A percentile compares a stretch with the other conserved stretches of the same genome.
phyloP scores from a whole-genome alignment of 1,284 basidiomycete genomes.

The Cutaneotrichosporon cavernicola region DNA sequence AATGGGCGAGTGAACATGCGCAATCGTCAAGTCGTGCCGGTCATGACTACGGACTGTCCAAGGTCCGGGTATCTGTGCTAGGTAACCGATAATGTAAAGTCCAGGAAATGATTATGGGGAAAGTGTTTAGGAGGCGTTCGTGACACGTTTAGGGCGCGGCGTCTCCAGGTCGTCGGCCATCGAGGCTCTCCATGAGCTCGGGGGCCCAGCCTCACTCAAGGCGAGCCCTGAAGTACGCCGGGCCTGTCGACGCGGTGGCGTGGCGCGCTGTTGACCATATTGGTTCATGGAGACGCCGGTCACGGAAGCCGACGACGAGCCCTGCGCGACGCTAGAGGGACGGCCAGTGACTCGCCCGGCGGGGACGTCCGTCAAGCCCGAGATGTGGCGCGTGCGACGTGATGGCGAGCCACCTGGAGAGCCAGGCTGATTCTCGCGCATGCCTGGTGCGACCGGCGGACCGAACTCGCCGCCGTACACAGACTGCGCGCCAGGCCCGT shows the following conservation, averaged over 20 bases:
- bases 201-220: constrained; percentile 19
- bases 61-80: constrained; percentile 10
- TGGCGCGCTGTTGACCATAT: background rate
- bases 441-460: constrained; percentile 30
- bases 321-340: constrained; percentile 12
- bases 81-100: background rate
- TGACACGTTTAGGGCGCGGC: constrained; percentile 21
- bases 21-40: constrained; percentile 1
- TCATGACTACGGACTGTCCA: background rate
- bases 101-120: background rate
- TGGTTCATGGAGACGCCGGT: constrained; percentile 7
- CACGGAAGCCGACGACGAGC: constrained; percentile 4
- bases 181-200: constrained; percentile 19
- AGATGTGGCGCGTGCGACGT: constrained; percentile 15
- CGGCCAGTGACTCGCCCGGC: constrained; percentile 6
- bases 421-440: constrained; percentile 8
- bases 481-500: constrained; percentile 38
- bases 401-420: constrained; percentile 13
- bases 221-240: constrained; percentile 17
- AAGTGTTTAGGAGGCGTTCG: constrained; percentile 18
- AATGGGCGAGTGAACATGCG: background rate
- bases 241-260: constrained; percentile 7
- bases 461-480: constrained; percentile 49
- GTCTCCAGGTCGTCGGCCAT: constrained; percentile 12
- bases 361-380: constrained; percentile 7